Percentiles rank a stretch among this genome's conserved stretches.
Evolutionary conservation across 768 basidiomycete genomes (phyloP).

Genomic region (Russula emetica): DNA sequence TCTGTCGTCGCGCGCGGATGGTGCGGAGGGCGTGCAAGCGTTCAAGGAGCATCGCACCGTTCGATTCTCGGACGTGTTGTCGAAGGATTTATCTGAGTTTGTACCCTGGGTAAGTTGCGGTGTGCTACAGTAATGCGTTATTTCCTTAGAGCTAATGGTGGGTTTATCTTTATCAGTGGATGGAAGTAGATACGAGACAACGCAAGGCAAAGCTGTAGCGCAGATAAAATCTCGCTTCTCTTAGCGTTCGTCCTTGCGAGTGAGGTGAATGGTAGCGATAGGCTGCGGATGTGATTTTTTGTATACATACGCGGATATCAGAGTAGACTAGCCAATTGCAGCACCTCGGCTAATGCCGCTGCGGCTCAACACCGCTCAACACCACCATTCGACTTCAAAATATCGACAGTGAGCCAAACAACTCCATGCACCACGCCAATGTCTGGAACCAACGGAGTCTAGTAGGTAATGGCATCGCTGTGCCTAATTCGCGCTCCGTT

Average conservation of each 20-base stretch:
- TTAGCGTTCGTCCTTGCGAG: background rate
- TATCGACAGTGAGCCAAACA: conserved; percentile 17
- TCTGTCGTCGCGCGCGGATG: conserved; percentile 40
- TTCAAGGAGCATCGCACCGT: conserved; percentile 48
- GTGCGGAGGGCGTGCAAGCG: conserved; percentile 44
- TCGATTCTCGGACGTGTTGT: conserved; percentile 44
- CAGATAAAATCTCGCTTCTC: background rate
- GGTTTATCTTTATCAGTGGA: conserved; percentile 36
- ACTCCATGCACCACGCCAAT: background rate
- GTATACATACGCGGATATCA: background rate
- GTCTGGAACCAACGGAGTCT: conserved; percentile 1
- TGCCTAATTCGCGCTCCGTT: background rate
- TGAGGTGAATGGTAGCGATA: background rate
- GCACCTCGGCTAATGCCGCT: conserved; percentile 3
- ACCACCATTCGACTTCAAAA: background rate
- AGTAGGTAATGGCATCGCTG: conserved; percentile 13
- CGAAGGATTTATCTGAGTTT: conserved; percentile 41
- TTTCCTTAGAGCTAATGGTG: background rate
- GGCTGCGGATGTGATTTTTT: background rate
- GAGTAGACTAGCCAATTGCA: too few relatives aligned
- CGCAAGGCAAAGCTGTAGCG: conserved; percentile 17
- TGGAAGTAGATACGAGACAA: conserved; percentile 14
- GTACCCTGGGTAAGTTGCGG: conserved; percentile 50
- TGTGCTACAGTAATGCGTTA: background rate
- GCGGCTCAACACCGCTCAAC: background rate